phyloP scores from a whole-genome alignment of 768 basidiomycete genomes.

The Ramaria rubella region DNA sequence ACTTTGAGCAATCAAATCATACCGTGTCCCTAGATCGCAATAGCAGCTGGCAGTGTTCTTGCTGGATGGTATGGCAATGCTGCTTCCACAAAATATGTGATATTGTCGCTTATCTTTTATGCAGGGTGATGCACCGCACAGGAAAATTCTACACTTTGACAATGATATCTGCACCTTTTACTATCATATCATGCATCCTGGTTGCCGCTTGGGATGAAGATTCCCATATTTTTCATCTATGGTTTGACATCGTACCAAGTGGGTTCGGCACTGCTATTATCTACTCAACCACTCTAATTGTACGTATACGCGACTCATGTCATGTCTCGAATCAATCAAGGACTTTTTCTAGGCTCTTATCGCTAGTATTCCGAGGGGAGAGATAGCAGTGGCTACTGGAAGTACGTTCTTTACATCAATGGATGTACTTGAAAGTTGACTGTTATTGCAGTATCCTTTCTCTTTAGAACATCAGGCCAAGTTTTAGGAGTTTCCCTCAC shows the following conservation, averaged over 20 bases:
- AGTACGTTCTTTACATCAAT: slow-evolving; percentile 48
- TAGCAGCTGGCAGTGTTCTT: slow-evolving; percentile 78
- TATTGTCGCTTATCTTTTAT: slow-evolving; percentile 4
- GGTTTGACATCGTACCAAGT: slow-evolving; percentile 74
- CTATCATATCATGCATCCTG: slow-evolving; percentile 51
- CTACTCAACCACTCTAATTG: slow-evolving; percentile 82
- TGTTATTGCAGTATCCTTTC: slow-evolving; percentile 70
- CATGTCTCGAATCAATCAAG: not conserved
- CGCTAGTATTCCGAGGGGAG: slow-evolving; percentile 68
- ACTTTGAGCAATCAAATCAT: slow-evolving; percentile 14
- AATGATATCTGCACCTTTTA: slow-evolving; percentile 53
- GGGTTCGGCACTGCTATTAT: slow-evolving; percentile 80
- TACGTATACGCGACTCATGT: slow-evolving; percentile 31
- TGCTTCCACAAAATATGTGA: slow-evolving; percentile 10
- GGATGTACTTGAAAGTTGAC: slow-evolving; percentile 8
- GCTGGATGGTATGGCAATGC: slow-evolving; percentile 86
- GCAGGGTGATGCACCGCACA: slow-evolving; percentile 78
- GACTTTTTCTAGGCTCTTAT: slow-evolving; percentile 77
- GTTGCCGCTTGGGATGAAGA: slow-evolving; percentile 63
- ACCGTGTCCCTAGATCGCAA: slow-evolving; percentile 50
- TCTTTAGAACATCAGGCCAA: slow-evolving; percentile 91
- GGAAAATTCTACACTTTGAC: slow-evolving; percentile 81
- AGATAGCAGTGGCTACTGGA: slow-evolving; percentile 85
- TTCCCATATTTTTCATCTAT: slow-evolving; percentile 55
- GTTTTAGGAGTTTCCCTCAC: slow-evolving; percentile 90